Evolutionary conservation across 208 protist genomes (phyloP), one percentile per base, ranked within the genome.

Genomic region (Leishmania martiniquensis): DNA sequence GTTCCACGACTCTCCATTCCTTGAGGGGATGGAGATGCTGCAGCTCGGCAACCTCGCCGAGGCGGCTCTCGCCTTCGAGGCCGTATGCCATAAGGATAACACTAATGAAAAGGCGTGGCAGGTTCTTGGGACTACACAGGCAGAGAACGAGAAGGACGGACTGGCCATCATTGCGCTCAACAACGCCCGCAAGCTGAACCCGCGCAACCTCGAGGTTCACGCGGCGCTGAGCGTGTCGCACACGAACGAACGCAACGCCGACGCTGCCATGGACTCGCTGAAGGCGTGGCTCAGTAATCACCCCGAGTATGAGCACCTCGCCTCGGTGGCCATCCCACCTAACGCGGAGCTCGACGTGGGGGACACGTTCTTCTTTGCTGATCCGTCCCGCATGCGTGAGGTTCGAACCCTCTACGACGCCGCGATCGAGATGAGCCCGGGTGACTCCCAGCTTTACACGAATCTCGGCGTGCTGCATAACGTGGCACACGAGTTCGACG

Each of bases 101-200:
- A 77, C 85, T 29, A 79, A 92, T 71, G 78, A 86, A 15, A 89
- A 95, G 77, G 86, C 87, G n/a, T 98, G 95, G 95, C 76, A 88
- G 67, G 60, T 90, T 12, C 87, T 98, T 10, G 95, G 93, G 44
- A 93, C 76, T 32, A 95, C 93, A 47, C 95, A 98, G 82, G 91
- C 92, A 25, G 91, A 97, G 76, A 97, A 97, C 80, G 95, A 98
- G 80, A 96, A 98, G 87, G 95, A 98, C 60, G 70, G 60, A 12
- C 82, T 96, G 20, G 95, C 95, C 52, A 98, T 98, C 73, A 88
- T 93, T 63, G 95, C 95, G 1, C 86, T 98, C 20, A 95, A 97
- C 80, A 89, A 96, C 52, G 90, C 90, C 20, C 91, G 91, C 37
- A 79, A 84, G 72, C 49, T 97, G 32, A 80, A 94, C 72, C 89